These are phyloP conservation scores for Mitragyna speciosa DNA, from an alignment of 257 asterid species.

Conservation along the genomic window DNA sequence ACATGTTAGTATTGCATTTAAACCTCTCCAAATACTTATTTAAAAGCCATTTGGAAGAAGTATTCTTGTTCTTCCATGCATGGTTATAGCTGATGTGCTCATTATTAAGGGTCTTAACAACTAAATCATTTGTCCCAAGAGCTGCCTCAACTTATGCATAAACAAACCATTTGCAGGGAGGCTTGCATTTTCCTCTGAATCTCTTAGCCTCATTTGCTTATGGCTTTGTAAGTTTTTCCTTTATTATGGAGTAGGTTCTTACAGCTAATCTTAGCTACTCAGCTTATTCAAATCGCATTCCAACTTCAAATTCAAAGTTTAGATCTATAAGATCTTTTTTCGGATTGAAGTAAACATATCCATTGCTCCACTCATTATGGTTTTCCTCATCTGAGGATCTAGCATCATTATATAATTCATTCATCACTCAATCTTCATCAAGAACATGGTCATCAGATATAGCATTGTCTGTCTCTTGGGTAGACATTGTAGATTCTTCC, in stretches of 20 bases:
- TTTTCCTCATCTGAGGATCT: neutral
- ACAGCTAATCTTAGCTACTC: too few relatives aligned
- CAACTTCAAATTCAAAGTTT: neutral
- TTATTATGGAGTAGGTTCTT: neutral
- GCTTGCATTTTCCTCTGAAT: neutral
- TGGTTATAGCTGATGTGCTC: neutral
- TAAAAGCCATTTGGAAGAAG: neutral
- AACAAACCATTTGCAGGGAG: neutral
- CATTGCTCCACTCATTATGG: too few relatives aligned
- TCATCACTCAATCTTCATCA: neutral
- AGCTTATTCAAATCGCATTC: neutral
- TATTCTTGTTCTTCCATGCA: neutral
- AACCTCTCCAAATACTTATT: neutral
- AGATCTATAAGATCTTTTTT: neutral
- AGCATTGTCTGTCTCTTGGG: too few relatives aligned
- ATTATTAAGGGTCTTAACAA: neutral
- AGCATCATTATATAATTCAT: neutral
- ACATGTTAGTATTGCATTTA: neutral
- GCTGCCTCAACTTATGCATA: neutral
- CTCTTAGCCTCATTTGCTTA: neutral
- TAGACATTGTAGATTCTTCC: too few relatives aligned
- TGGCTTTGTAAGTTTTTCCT: neutral
- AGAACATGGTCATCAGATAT: neutral
- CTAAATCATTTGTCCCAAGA: neutral
- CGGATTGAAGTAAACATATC: neutral